Base-by-base conservation (phyloP, 2,329 filamentous ascomycete genomes). In the Stagonosporopsis rhizophila region DNA sequence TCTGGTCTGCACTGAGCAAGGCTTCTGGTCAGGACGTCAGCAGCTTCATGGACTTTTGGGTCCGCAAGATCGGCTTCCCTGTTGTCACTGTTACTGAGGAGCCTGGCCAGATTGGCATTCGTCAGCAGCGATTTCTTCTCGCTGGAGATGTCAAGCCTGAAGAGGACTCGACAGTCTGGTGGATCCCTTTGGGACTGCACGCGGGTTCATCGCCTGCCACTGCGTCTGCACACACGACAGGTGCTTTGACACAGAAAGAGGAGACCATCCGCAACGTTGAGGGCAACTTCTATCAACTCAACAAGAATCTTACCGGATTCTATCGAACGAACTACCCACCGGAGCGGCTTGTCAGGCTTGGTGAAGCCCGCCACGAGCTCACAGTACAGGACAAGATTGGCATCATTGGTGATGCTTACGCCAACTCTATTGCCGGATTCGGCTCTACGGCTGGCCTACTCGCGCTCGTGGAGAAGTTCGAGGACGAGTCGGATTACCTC, bases 291-390 rank as follows among this genome's bases (percentile, higher is more conserved):
- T 99, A 98, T 80, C 96, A 96, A 80, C 82, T 99, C 69, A 99
- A 99, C 81, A 87, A 89, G 58, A 87, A 94, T 52, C 90, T 94
- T 56, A 92, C 89, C 47, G 94, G 92, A 23, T 97, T 90, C 78
- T 98, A 96, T 79, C 87, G 93, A 59, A 95, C 94, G 44, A 96
- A 96, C 78, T 96, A 98, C 72, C 92, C 95, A 5, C 87, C 91
- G n/a, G 82, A 86, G 61, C 87, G 94, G 44, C 84, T 99, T 37
- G 85, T 85, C 35, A 92, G 92, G 78, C 87, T 99, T 22, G 90
- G 91, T 55, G 84, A 87, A 49, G 87, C 91, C 66, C 87, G 92
- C 15, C 83, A 90, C 64, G 87, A 87, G 65, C 83, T 99, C 22
- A 90, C 84, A 61, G 87, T 89, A 6, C 87, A 94, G 73, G 95